Evolutionary conservation across 768 basidiomycete genomes (phyloP).

Genomic region (Lenzites betulinus): DNA sequence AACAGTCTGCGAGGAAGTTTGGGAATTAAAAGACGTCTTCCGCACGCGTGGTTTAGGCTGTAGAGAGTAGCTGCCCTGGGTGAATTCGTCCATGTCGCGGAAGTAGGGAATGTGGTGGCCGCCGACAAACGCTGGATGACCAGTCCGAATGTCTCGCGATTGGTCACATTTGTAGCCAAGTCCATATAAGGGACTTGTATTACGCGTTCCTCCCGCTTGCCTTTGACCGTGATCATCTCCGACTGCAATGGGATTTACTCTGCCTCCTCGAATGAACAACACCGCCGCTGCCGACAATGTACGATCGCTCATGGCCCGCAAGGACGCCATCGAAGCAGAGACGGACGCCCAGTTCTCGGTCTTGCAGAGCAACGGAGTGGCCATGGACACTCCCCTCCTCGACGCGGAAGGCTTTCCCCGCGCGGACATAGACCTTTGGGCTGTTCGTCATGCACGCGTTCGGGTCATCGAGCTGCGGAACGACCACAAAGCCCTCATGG

Average conservation of each 20-base stretch:
- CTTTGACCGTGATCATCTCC: background rate
- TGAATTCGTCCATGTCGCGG: conserved; percentile 20
- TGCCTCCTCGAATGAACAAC: conserved; percentile 45
- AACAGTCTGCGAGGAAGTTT: conserved; percentile 16
- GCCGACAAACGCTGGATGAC: background rate
- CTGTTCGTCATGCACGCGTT: conserved; percentile 72
- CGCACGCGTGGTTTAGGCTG: background rate
- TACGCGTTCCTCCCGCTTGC: background rate
- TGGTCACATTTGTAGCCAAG: background rate
- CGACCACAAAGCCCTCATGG: conserved; percentile 67
- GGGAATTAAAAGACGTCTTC: conserved; percentile 20
- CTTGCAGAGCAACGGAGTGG: conserved; percentile 62
- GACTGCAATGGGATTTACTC: conserved; percentile 46
- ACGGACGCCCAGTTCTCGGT: conserved; percentile 63
- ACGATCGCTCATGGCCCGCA: conserved; percentile 62
- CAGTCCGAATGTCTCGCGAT: background rate
- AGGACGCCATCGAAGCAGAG: conserved; percentile 73
- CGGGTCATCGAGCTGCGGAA: conserved; percentile 82
- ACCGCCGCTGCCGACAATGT: conserved; percentile 55
- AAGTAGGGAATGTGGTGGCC: background rate
- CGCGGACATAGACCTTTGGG: conserved; percentile 81
- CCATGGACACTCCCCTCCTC: conserved; percentile 74
- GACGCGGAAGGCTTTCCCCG: conserved; percentile 90
- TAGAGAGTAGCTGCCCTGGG: conserved; percentile 12
- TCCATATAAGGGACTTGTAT: background rate